phyloP scores from a whole-genome alignment of 2,329 filamentous ascomycete genomes.

The Claviceps maximensis region DNA sequence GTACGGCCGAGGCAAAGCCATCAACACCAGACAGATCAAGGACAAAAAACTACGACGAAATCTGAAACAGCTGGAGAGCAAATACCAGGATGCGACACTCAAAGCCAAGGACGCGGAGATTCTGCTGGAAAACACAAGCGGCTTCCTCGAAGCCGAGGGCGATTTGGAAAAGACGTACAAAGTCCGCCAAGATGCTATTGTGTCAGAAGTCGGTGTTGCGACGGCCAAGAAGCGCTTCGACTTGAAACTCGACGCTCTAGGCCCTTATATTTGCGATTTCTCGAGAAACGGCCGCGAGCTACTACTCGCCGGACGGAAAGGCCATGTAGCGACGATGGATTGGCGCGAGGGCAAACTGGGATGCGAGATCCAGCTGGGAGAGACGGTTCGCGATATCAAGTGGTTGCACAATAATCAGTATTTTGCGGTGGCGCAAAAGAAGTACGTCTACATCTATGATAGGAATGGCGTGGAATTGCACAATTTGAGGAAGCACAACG shows the following conservation, averaged over 20 bases:
- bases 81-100: constrained; percentile 67
- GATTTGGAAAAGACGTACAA: constrained; percentile 89
- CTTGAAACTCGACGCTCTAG: constrained; percentile 66
- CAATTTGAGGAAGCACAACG: constrained; percentile 76
- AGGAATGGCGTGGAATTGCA: constrained; percentile 82
- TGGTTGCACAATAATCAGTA: constrained; percentile 93
- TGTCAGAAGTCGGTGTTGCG: constrained; percentile 58
- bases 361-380: constrained; percentile 80
- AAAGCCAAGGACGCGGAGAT: constrained; percentile 94
- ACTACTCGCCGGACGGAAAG: constrained; percentile 76
- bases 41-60: constrained; percentile 85
- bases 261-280: constrained; percentile 83
- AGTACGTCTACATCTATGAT: constrained; percentile 95
- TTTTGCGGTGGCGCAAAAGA: constrained; percentile 94
- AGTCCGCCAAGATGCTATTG: constrained; percentile 79
- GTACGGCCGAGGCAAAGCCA: constrained; percentile 74
- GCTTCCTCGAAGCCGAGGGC: constrained; percentile 77
- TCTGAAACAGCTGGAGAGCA: constrained; percentile 63
- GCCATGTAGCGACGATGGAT: constrained; percentile 92
- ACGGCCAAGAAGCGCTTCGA: constrained; percentile 91
- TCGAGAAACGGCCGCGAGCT: constrained; percentile 79
- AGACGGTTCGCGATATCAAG: constrained; percentile 78
- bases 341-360: constrained; percentile 86
- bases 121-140: constrained; percentile 70
- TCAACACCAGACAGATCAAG: constrained; percentile 59